Evolutionary conservation across 1,284 basidiomycete species (phyloP), one percentile per base, ranked within the genome.

Genomic region (Ustilago trichophora): DNA sequence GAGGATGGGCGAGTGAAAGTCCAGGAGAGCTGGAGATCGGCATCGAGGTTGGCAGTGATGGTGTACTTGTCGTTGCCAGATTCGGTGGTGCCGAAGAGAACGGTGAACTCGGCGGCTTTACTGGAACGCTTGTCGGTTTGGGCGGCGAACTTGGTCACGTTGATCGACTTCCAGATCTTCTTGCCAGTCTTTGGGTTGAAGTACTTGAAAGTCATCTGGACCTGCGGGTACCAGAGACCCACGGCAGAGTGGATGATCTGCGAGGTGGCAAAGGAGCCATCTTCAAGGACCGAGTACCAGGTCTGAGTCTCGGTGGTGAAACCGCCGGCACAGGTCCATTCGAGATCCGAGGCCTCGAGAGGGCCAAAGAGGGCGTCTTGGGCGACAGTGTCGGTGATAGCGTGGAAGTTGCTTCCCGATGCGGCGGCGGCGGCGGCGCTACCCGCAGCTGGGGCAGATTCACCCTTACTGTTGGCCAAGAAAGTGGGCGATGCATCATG

Each of bases 161-260:
- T 93, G 82, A 93, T 82, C 32, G 92, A 94, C 82, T 91, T 92
- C 95, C 95, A 99, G 50, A 85, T 85, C 51, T 84, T 86, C 78
- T 90, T 86, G 62, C 88, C 88, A 11, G 90, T 93, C 29, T 59
- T 72, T 6, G 93, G 90, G 80, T 96, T 89, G 84, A 88, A 90
- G 64, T 91, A 84, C 83, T 94, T 95, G 88, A 90, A 95, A 3
- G 90, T 92, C 83, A 98, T 93, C 82, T 99, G 96, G 74, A 97
- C 89, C 33, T 91, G 92, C 6, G 95, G 93, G 77, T 91, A 92
- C 91, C 91, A 94, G 45, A 93, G 82, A 6, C 96, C 96, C 50
- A 95, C 87, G 40, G 91, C 86, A 3, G 93, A 95, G 85, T 97
- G 93, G 78, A 99, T 98, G 63, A 98, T 87, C 84, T 98, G 95